Evolutionary conservation across 1,139 yeast genomes (phyloP).

Genomic region (Entelexis sorbosivorans): DNA sequence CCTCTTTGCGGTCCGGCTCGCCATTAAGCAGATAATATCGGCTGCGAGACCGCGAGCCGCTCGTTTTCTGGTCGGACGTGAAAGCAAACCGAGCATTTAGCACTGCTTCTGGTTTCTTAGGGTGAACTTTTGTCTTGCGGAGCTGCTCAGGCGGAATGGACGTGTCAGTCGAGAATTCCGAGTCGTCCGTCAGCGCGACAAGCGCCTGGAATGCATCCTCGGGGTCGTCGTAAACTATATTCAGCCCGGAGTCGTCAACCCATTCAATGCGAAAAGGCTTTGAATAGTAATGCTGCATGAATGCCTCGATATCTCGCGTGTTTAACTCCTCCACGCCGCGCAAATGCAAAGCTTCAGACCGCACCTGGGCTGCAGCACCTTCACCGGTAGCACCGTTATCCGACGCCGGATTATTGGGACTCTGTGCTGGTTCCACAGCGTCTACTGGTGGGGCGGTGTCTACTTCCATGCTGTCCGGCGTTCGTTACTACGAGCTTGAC

Average conservation of each 20-base stretch:
- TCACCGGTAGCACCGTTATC: neutral
- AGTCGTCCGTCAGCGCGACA: constrained; percentile 24
- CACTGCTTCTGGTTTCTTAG: constrained; percentile 37
- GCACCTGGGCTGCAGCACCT: neutral
- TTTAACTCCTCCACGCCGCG: constrained; percentile 60
- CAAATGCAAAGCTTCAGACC: constrained; percentile 41
- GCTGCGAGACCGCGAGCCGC: constrained; percentile 49
- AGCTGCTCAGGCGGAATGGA: constrained; percentile 23
- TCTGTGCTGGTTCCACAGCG: neutral
- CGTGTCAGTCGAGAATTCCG: constrained; percentile 18
- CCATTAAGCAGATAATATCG: constrained; percentile 63
- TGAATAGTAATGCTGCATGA: constrained; percentile 43
- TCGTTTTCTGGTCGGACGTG: constrained; percentile 46
- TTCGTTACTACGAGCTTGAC: neutral
- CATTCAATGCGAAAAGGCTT: constrained; percentile 47
- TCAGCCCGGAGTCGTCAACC: constrained; percentile 56
- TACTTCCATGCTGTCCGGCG: neutral
- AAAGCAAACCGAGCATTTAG: constrained; percentile 41
- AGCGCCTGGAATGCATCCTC: constrained; percentile 22
- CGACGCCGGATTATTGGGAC: neutral
- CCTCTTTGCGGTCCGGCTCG: constrained; percentile 50
- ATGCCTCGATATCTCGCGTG: constrained; percentile 51
- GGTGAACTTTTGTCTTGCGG: constrained; percentile 32
- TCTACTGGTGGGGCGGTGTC: constrained; percentile 1
- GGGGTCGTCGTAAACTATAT: constrained; percentile 36